Evolutionary conservation across 192 early-diverging fungal genomes (phyloP).

Genomic region (Rhizophagus prolifer): DNA sequence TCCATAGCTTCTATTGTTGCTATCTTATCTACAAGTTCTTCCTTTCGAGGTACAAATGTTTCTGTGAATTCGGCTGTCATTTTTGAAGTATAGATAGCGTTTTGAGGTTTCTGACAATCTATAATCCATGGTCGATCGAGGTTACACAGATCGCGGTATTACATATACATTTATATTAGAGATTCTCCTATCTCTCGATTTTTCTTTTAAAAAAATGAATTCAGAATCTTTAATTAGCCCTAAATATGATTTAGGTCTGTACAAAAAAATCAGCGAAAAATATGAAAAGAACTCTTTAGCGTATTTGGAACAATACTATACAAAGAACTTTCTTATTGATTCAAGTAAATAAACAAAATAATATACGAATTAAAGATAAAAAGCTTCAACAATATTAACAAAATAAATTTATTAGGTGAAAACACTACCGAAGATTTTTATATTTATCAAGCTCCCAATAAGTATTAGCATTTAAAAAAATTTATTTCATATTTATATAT

Average conservation of each 20-base stretch:
- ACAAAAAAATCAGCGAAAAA: constrained; percentile 2
- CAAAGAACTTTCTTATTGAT: constrained; percentile 20
- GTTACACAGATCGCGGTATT: too few species aligned
- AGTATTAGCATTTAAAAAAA: not conserved
- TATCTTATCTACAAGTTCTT: too few species aligned
- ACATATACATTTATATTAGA: too few species aligned
- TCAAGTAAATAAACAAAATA: constrained; percentile 1
- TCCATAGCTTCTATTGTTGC: not conserved
- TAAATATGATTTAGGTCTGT: constrained; percentile 2
- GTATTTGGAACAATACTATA: constrained; percentile 29
- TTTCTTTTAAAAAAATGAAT: not conserved
- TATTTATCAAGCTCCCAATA: constrained; percentile 33
- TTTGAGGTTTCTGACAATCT: too few species aligned
- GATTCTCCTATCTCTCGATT: not conserved
- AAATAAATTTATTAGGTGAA: constrained; percentile 1
- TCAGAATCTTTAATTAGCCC: not conserved
- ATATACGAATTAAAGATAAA: not conserved
- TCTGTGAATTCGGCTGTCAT: too few species aligned
- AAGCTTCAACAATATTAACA: not conserved
- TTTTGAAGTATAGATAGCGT: too few species aligned
- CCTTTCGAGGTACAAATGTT: too few species aligned
- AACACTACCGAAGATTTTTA: constrained; percentile 19
- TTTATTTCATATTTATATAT: too few species aligned
- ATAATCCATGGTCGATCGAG: too few species aligned
- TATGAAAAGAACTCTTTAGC: constrained; percentile 20